Base-by-base conservation (phyloP, 768 basidiomycete genomes). In the Naganishia friedmannii region DNA sequence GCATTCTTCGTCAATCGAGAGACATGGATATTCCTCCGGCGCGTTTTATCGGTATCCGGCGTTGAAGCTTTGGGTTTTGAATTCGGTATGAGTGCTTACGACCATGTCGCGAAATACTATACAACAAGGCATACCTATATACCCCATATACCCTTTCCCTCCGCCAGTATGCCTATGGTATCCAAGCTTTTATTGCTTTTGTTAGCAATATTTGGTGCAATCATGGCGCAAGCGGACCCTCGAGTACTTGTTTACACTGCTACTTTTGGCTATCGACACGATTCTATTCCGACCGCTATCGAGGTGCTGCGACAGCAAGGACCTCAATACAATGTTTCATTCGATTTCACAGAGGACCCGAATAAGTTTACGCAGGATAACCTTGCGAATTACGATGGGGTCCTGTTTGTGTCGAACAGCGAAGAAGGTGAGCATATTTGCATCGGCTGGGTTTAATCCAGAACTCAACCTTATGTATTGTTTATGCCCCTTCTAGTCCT, bases 251-350 rank as follows among this genome's bases (percentile, higher is more conserved):
- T 88, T 21, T 89, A 87, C 73, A 86, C 88, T 26, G 85, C 85
- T 1, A 90, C 88, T 0, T 76, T 79, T 7, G 85, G 84, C 5
- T 91, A 85, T 78, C 83, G 89, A 69, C 90, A 91, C 74, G 89
- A 90, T 70, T 88, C 87, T 3, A 91, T 91, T 68, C 89, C 89
- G 0, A 86, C 86, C 0, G 89, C 89, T 3, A 85, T 89, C 31
- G 79, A 85, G 53, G 85, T 85, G 0, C 79, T 91, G 48, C 84
- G 84, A 68, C 77, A 82, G 0, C 83, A 82, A 28, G 84, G 83
- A 1, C 69, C 81, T n/a, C 75, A 79, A 0, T 85, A 87, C 68
- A 82, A 86, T 70, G 83, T 87, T 63, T 63, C 82, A 28, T 89
- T 91, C 70, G 86, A 87, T 58, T 83, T 86, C 67, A 88, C 89